Evolutionary conservation across 108 stramenopile species (phyloP), one percentile per base, ranked within the genome.

Genomic region (Cylindrotheca closterium): DNA sequence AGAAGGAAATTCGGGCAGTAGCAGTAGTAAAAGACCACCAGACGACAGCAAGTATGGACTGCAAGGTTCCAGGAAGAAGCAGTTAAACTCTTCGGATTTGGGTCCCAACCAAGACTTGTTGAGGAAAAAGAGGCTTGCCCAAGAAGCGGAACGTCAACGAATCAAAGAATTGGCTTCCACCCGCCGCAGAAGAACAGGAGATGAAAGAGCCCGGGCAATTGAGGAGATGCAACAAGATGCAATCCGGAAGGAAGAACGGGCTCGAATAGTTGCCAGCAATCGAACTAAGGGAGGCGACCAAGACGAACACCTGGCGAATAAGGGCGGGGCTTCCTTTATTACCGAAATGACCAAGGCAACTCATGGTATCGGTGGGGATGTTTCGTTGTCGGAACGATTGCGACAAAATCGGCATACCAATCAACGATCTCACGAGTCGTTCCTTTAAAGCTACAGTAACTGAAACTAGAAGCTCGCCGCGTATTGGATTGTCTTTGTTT

Each of bases 31-130:
- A n/a, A n/a, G n/a, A n/a, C n/a, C n/a, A n/a, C n/a, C n/a, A n/a
- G n/a, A n/a, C n/a, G n/a, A n/a, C n/a, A n/a, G n/a, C n/a, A n/a
- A n/a, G n/a, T n/a, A n/a, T n/a, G n/a, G n/a, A n/a, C n/a, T n/a
- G n/a, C n/a, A n/a, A n/a, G n/a, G n/a, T n/a, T n/a, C n/a, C n/a
- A n/a, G n/a, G n/a, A n/a, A n/a, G n/a, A n/a, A n/a, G n/a, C n/a
- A n/a, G n/a, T n/a, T n/a, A n/a, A n/a, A n/a, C n/a, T n/a, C n/a
- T n/a, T n/a, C n/a, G 1, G 71, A 80, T 61, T 65, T 93, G 2
- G 89, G 89, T 24, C 92, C 92, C 5, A 67, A 79, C 53, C 67
- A 47, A 19, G 65, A 79, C 2, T 56, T 89, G 3, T 55, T 90
- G 34, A 77, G 67, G 31, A 64, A 78, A 30, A 87, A 81, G 56